These are phyloP conservation scores for Drechslera avenae DNA, from an alignment of 2,329 filamentous ascomycete genomes.

Conservation along the genomic window DNA sequence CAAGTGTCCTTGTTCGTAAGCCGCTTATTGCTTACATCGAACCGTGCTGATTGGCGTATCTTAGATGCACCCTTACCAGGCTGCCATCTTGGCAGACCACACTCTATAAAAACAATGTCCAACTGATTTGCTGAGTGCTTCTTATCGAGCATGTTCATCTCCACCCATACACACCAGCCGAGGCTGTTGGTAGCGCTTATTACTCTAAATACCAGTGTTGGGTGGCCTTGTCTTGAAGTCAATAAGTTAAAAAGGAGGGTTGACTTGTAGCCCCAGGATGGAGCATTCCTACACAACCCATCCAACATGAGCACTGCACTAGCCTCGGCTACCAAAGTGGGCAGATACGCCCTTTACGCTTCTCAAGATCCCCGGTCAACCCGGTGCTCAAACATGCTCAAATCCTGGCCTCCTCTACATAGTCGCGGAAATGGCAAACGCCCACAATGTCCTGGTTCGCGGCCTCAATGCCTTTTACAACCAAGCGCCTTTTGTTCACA, in stretches of 20 bases:
- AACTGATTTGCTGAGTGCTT: too few species aligned
- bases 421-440: slow-evolving; percentile 44
- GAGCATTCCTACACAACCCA: too few species aligned
- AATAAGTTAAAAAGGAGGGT: too few species aligned
- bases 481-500: slow-evolving; percentile 35
- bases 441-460: slow-evolving; percentile 46
- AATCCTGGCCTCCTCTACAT: slow-evolving; percentile 41
- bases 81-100: too few species aligned
- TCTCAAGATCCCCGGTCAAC: slow-evolving; percentile 18
- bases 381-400: slow-evolving; percentile 17
- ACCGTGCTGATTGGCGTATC: not conserved
- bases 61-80: not conserved
- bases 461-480: slow-evolving; percentile 46
- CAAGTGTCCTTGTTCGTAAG: not conserved
- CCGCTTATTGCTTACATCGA: slow-evolving; percentile 8
- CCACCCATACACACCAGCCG: too few species aligned
- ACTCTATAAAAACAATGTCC: too few species aligned
- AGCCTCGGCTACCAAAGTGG: slow-evolving; percentile 3
- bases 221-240: not conserved
- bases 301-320: slow-evolving; percentile 1
- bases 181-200: not conserved
- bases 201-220: not conserved
- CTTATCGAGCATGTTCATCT: too few species aligned
- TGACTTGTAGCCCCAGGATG: not conserved
- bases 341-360: slow-evolving; percentile 20